Conservation (phyloP, 2,329 filamentous ascomycete genomes). For the Paraconiothyrium brasiliense region DNA sequence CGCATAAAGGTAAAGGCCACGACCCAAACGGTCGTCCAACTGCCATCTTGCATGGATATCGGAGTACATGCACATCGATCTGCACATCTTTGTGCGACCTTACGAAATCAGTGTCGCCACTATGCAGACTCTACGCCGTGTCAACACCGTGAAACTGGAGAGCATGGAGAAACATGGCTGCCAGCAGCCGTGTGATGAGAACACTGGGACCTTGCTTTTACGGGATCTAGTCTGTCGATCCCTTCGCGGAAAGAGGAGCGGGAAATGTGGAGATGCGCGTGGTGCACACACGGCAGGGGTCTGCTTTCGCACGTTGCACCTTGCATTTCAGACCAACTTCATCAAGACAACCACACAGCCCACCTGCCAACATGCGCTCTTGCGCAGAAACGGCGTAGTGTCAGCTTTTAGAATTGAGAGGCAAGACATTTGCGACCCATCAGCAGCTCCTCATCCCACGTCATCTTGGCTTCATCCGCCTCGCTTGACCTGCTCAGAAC, state of each 20-base stretch:
- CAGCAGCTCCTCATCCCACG: neutral
- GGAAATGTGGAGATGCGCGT: slow-evolving; percentile 7
- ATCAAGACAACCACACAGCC: slow-evolving; percentile 2
- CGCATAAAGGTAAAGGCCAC: neutral
- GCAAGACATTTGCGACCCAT: neutral
- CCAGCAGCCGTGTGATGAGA: neutral
- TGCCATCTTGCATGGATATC: neutral
- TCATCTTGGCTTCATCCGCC: neutral
- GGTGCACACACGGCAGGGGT: neutral
- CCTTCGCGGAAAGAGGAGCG: slow-evolving; percentile 1
- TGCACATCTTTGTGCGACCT: neutral
- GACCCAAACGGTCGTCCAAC: neutral
- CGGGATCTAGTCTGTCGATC: slow-evolving; percentile 2
- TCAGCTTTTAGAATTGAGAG: neutral
- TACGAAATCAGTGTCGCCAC: slow-evolving; percentile 1
- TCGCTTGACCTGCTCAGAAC: slow-evolving; percentile 7
- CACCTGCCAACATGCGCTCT: neutral
- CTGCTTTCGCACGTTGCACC: neutral
- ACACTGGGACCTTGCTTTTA: neutral
- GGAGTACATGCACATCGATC: neutral
- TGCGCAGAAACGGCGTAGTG: neutral
- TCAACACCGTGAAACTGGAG: neutral
- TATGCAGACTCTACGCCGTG: neutral
- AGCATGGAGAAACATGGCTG: slow-evolving; percentile 1
- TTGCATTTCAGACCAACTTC: neutral